Base-by-base conservation (phyloP, 164 flowering plant species). In the Tetrastigma voinierianum region DNA sequence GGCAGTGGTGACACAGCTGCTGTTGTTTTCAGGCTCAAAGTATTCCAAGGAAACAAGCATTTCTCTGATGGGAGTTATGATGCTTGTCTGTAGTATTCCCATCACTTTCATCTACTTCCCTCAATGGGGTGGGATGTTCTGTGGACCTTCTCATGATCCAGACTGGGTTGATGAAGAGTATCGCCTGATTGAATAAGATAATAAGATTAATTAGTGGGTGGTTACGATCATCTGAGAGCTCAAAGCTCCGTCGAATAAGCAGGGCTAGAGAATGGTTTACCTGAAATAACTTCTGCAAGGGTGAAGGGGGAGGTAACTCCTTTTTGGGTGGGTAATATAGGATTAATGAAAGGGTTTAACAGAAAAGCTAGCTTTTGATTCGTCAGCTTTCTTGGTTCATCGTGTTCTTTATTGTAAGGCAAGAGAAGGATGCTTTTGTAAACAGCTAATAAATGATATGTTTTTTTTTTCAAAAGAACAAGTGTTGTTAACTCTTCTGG, bases 91-190 rank as follows among this genome's bases (percentile, higher is more conserved):
- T 51, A 78, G 82, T 47, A 73, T 80, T 2, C 72, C 90, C 0
- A 48, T 84, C 54, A 63, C 82, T 43, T 46, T 80, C n/a, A 74
- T 87, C 52, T 82, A 86, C 72, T 86, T 86, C 63, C 88, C 90
- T 21, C 76, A 74, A 23, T 80, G 79, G 83, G 90, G 93, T 40
- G 87, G 93, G 44, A 84, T 87, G 83, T 76, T 86, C 43, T 86
- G 87, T 57, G 80, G 80, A 24, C 87, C 88, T 40, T 74, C 82
- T n/a, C 21, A 19, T 1, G 57, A 65, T 43, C 16, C 61, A 1
- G 24, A 25, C 32, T 11, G 49, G 2, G 59, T 17, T 7, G 20
- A 12, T 0, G 65, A 71, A 53, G 70, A 66, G 61, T 74, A 77
- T 65, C 21, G n/a, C 55, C 66, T 74, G 64, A 72, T 80, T 12